Evolutionary conservation across 2,329 filamentous ascomycete species (phyloP), one percentile per base, ranked within the genome.

Genomic region (Nothophaeocryptopus gaeumannii): DNA sequence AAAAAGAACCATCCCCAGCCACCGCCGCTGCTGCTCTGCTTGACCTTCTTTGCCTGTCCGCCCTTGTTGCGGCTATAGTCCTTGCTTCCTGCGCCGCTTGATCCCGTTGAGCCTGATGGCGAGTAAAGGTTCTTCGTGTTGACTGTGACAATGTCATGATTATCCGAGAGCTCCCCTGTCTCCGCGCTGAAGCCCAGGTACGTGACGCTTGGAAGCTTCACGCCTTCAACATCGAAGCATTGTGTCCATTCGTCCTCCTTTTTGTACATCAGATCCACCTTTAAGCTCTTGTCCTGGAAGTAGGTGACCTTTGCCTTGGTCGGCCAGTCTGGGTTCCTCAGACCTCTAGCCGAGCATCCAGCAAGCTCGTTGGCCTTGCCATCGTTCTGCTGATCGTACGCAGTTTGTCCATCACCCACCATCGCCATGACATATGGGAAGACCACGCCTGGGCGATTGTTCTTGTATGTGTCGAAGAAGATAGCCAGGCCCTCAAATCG

Each of bases 371-470:
- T 90, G 50, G 83, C 81, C 78, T 96, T 97, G 68, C 93, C 93
- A 66, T 99, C 93, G 64, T 91, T 91, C 63, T 85, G 84, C 75
- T 96, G 90, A 76, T 97, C 90, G 73, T 99, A 99, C 11, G 77
- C 69, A 5, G 86, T 95, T 67, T 89, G 78, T 55, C 93, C 92
- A 69, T 99, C 93, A 53, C 93, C 93, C 60, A 90, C 78, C 93
- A 97, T 97, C 56, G 91, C 92, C 91, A 97, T 96, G 64, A 99
- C 86, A 67, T 96, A 96, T 43, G 93, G 93, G 73, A 99, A 99
- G 39, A 96, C 88, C 36, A 89, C 86, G 37, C 93, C 93, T 0
- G 93, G 92, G 11, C 93, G 84, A 76, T 96, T 96, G 78, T 99
- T 99, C 83, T 99, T 99, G 80, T 99, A 99, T 38, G 93, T 99